Percentiles rank a stretch among this genome's conserved stretches.
phyloP scores from a whole-genome alignment of 208 protist genomes.

The Crithidia expoeki region DNA sequence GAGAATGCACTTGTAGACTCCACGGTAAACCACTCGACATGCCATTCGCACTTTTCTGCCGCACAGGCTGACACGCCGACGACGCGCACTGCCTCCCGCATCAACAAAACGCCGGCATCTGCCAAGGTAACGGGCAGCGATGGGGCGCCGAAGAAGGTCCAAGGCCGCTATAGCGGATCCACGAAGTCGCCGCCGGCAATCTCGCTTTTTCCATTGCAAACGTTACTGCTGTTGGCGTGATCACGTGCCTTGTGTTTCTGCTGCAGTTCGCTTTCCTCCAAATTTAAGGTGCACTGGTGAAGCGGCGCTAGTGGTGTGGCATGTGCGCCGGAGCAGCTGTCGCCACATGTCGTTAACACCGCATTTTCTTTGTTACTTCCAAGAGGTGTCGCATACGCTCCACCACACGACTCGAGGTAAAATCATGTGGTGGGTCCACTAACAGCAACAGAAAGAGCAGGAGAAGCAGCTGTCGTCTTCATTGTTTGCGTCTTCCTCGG shows the following conservation, averaged over 20 bases:
- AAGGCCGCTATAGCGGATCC: constrained; percentile 10
- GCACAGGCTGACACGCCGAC: constrained; percentile 20
- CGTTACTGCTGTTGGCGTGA: not conserved
- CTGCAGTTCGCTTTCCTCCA: too few relatives aligned
- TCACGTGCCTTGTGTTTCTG: too few relatives aligned
- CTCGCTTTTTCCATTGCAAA: too few relatives aligned
- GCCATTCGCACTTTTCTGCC: constrained; percentile 1
- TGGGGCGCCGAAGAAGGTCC: not conserved
- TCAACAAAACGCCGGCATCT: constrained; percentile 9
- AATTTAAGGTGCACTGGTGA: too few relatives aligned
- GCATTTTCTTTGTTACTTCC: too few relatives aligned
- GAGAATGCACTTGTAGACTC: not conserved
- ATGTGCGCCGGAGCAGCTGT: too few relatives aligned
- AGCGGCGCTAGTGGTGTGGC: too few relatives aligned
- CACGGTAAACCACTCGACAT: not conserved
- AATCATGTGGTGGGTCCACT: too few relatives aligned
- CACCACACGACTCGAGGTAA: too few relatives aligned
- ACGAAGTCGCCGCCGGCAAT: not conserved
- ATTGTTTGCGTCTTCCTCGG: not conserved
- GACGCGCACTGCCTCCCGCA: constrained; percentile 10
- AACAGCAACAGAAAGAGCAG: too few relatives aligned
- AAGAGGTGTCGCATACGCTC: too few relatives aligned
- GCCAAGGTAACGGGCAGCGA: not conserved
- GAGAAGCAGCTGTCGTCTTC: not conserved
- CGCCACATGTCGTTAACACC: too few relatives aligned